Conservation (phyloP, 441 rosid genomes). For the Gossypium davidsonii region DNA sequence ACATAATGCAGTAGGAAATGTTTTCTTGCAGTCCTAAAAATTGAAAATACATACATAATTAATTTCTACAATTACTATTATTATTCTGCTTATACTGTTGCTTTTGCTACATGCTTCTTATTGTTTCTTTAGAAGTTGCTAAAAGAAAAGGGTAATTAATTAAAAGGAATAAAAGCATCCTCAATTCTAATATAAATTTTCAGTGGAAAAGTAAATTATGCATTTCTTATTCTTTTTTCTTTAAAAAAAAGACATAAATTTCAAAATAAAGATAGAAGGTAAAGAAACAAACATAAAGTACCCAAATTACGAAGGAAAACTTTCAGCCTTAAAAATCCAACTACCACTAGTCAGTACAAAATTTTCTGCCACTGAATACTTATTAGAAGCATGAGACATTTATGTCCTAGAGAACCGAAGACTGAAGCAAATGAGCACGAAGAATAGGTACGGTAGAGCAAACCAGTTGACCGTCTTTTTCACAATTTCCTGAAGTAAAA, state of each 20-base stretch:
- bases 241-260: neutral
- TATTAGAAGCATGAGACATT: neutral
- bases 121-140: neutral
- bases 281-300: neutral
- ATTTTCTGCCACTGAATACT: neutral
- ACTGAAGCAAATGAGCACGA: neutral
- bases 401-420: neutral
- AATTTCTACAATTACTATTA: neutral
- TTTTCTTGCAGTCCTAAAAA: slow-evolving; percentile 78
- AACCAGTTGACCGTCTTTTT: neutral
- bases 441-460: neutral
- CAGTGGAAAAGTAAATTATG: neutral
- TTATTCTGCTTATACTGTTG: neutral
- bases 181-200: neutral
- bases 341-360: neutral
- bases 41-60: neutral
- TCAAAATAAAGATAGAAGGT: neutral
- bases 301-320: neutral
- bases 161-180: neutral
- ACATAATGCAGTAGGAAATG: slow-evolving; percentile 74
- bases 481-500: neutral
- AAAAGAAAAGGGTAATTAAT: neutral
- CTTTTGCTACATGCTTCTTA: neutral
- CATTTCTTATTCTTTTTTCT: neutral
- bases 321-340: neutral